A percentile compares a stretch with the other conserved stretches of the same genome.
phyloP scores from a whole-genome alignment of 495 filamentous ascomycete genomes.

The Platismatia glauca region DNA sequence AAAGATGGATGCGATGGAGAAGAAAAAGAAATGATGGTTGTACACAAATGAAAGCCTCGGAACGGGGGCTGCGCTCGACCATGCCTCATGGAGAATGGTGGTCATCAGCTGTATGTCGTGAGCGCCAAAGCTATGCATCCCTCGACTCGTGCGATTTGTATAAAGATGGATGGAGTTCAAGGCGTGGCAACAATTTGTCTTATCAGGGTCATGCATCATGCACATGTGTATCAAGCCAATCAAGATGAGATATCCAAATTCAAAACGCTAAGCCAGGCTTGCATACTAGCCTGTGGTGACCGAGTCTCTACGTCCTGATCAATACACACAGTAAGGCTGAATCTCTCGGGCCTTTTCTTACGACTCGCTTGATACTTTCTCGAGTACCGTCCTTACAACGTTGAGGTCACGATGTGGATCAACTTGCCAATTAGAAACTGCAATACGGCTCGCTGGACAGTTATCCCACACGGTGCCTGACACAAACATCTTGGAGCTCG shows the following conservation, averaged over 20 bases:
- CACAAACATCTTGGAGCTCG: slow-evolving; percentile 66
- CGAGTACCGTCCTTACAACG: slow-evolving; percentile 42
- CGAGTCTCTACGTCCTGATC: neutral
- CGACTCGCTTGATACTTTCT: slow-evolving; percentile 17
- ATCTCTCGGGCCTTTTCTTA: neutral
- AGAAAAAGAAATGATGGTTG: slow-evolving; percentile 42
- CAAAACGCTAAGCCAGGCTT: neutral
- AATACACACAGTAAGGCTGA: neutral
- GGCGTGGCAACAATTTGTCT: neutral
- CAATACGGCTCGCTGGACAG: slow-evolving; percentile 62
- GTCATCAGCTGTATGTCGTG: neutral
- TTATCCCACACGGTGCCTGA: slow-evolving; percentile 73
- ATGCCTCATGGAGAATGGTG: neutral
- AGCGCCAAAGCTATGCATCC: neutral
- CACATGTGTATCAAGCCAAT: neutral
- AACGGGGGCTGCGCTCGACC: neutral
- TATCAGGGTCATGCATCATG: neutral
- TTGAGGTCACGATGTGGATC: slow-evolving; percentile 47
- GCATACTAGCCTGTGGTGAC: neutral
- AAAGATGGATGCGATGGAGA: slow-evolving; percentile 62
- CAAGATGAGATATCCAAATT: neutral
- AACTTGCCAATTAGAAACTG: slow-evolving; percentile 75
- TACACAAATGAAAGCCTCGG: neutral
- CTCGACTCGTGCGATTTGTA: neutral
- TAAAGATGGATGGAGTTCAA: neutral